Evolutionary conservation across 768 basidiomycete species (phyloP), one percentile per base, ranked within the genome.

Genomic region (Daedaleopsis sinensis): DNA sequence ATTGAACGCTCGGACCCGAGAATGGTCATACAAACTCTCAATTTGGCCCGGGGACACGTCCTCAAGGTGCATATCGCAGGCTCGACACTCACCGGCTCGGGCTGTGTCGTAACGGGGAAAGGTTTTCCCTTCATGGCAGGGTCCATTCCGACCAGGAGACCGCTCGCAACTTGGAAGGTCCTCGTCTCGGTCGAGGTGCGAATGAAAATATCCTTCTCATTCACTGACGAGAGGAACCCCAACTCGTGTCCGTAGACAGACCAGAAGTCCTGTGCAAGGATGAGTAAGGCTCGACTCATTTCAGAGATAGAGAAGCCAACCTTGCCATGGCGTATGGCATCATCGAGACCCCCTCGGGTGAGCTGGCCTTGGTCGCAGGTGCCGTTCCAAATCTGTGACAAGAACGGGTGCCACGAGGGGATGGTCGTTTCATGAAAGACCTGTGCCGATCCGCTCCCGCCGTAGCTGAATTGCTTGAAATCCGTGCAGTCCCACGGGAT

Each of bases 351-450:
- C n/a, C 65, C 79, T 0, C 67, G 64, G 9, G 81, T 83, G 51
- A 83, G 73, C 58, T 83, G 82, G 8, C 81, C 82, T 5, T 73
- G 65, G 59, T 81, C 79, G 61, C 81, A 83, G 4, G 80, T 77
- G 19, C 81, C 81, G n/a, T 75, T 65, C 81, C 82, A 82, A 7
- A 82, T 76, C 39, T 71, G 72, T 23, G 64, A 67, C 10, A 75
- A 71, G 64, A 81, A 82, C 1, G 82, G 82, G 54, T 82, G 81
- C 70, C 71, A 73, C 27, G 61, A 52, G 37, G 81, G 77, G 44
- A 74, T 74, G 38, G 59, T 56, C 1, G 75, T 77, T 56, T 77
- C 58, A 60, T 82, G 82, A 51, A 72, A 79, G 24, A 83, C 73
- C 1, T 69, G 71, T 3, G 74, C 67, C 1, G 73, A 72, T 12